Evolutionary conservation across 768 basidiomycete genomes (phyloP), one percentile per base, ranked within the genome.

Genomic region (Rickenella mellea): DNA sequence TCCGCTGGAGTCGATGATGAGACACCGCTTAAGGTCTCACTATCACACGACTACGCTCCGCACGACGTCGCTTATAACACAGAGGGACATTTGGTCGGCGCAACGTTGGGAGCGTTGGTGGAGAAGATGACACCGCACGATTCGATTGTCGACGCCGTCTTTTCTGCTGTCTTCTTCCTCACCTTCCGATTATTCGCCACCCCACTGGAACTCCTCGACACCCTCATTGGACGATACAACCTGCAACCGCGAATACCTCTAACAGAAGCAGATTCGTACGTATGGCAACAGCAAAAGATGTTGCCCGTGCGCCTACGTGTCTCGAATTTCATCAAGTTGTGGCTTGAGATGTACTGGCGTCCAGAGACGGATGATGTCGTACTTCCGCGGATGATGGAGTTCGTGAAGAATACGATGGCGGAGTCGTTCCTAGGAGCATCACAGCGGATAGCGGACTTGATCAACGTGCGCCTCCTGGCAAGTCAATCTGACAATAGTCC

Each of bases 71-170:
- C 83, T 4, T 92, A 90, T 68, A 96, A 93, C 57, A 71, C 73
- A 33, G 92, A 98, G 10, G 93, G 92, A 2, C 76, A 79, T 48
- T 78, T 98, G 15, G 84, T 92, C 8, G 93, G 91, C 19, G 96
- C 91, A 2, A 91, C 90, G 4, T 68, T 99, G 47, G 72, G 73
- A 14, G 92, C 83, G 1, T 68, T 99, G 31, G 83, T 98, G n/a
- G 92, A 94, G 65, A 92, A 90, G 65, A 85, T 98, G 82, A 94
- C 94, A 15, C 91, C 93, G 4, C 89, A 96, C 55, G 90, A 91
- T 55, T 81, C 80, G 44, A 75, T 92, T 32, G 89, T 91, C 42
- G 93, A 97, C 54, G 69, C 85, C 14, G 77, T 80, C 0, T 93
- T 97, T 59, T 74, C 83, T 11, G 76, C 82, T 4, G 83, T 92